These are phyloP conservation scores for Selaginella tamariscina DNA, from an alignment of 75 land plant species.

Conservation along the genomic window DNA sequence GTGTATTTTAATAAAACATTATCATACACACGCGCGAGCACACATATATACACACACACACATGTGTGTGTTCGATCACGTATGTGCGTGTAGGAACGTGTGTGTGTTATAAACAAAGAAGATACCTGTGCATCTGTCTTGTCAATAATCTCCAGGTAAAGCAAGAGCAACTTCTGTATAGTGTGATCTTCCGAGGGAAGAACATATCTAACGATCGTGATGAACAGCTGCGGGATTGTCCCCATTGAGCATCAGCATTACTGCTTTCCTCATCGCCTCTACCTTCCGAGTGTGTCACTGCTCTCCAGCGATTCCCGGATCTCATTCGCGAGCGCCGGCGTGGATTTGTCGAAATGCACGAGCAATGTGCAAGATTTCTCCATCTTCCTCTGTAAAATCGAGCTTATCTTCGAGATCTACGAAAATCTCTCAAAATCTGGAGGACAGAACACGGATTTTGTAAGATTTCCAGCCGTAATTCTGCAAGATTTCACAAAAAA, in stretches of 20 bases:
- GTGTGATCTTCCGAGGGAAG: slow-evolving; percentile 81
- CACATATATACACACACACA: too few relatives aligned
- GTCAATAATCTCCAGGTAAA: slow-evolving; percentile 76
- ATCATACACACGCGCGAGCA: too few relatives aligned
- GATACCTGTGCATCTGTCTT: slow-evolving; percentile 53
- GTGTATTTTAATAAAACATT: too few relatives aligned
- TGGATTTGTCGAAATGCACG: slow-evolving; percentile 74
- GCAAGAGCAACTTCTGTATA: slow-evolving; percentile 61
- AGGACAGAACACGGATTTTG: too few relatives aligned
- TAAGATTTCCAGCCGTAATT: too few relatives aligned
- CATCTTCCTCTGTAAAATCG: too few relatives aligned
- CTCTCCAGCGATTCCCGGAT: slow-evolving; percentile 78
- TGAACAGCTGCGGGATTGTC: slow-evolving; percentile 79
- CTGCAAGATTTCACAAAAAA: too few relatives aligned
- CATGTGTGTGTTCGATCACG: too few relatives aligned
- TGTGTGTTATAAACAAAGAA: too few relatives aligned
- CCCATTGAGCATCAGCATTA: slow-evolving; percentile 71
- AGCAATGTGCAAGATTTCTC: slow-evolving; percentile 71
- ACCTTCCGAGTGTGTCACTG: slow-evolving; percentile 47
- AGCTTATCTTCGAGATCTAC: too few relatives aligned
- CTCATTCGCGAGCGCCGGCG: slow-evolving; percentile 82
- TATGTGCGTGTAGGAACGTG: too few relatives aligned
- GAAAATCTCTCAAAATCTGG: too few relatives aligned
- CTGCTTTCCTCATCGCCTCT: slow-evolving; percentile 80
- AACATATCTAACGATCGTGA: slow-evolving; percentile 76